phyloP scores from a whole-genome alignment of 176 grass and related monocot genomes.

The Puya raimondii region DNA sequence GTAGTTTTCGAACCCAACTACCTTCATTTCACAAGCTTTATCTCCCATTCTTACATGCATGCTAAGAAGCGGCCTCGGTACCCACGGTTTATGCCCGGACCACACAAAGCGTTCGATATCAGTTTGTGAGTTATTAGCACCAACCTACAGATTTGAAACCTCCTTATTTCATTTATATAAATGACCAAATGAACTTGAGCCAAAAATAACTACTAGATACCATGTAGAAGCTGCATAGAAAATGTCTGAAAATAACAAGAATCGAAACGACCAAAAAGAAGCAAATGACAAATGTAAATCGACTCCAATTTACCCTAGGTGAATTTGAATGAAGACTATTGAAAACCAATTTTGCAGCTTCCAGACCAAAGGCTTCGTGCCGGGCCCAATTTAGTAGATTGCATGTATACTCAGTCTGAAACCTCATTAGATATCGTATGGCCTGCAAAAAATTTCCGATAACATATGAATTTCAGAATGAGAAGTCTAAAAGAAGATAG shows the following conservation, averaged over 20 bases:
- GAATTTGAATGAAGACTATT: constrained; percentile 14
- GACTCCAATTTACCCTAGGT: constrained; percentile 23
- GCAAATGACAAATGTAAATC: not conserved
- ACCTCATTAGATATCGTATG: constrained; percentile 63
- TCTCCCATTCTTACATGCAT: constrained; percentile 74
- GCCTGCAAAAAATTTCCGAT: constrained; percentile 28
- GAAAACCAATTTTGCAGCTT: constrained; percentile 51
- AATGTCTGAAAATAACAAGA: too few relatives aligned
- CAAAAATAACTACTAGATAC: too few relatives aligned
- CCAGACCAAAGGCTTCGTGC: constrained; percentile 47
- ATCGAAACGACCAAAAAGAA: not conserved
- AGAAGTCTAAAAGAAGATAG: not conserved
- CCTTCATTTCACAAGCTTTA: constrained; percentile 65
- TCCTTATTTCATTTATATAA: not conserved
- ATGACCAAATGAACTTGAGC: too few relatives aligned
- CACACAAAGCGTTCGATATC: constrained; percentile 50
- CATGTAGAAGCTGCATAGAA: not conserved
- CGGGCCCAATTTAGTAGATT: constrained; percentile 48
- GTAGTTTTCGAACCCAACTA: constrained; percentile 52
- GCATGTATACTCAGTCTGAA: constrained; percentile 56
- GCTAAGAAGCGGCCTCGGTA: constrained; percentile 46
- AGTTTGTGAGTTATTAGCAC: constrained; percentile 8
- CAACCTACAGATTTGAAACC: constrained; percentile 19
- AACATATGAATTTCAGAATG: not conserved
- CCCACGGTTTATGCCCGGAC: constrained; percentile 48